Conservation (phyloP, 2,329 filamentous ascomycete genomes). For the Lecanicillium sp. region DNA sequence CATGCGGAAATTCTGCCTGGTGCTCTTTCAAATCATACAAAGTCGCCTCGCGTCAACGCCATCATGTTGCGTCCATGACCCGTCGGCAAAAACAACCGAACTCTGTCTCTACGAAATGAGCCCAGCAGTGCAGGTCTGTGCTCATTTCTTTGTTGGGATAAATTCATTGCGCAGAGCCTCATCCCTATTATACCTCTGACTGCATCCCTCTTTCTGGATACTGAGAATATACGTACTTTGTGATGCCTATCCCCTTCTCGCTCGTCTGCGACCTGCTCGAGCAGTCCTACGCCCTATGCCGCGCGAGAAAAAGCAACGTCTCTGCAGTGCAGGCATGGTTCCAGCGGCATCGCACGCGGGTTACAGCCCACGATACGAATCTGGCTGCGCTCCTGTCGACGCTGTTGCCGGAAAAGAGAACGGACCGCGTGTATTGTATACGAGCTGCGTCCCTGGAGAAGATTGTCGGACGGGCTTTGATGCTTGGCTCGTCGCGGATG, state of each 20-base stretch:
- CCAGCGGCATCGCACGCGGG: slow-evolving; percentile 43
- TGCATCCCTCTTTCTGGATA: not conserved
- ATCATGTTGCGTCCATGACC: too few relatives aligned
- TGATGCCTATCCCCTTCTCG: slow-evolving; percentile 52
- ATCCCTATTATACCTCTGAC: not conserved
- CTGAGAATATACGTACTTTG: not conserved
- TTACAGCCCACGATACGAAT: slow-evolving; percentile 50
- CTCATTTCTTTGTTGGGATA: too few relatives aligned
- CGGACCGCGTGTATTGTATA: slow-evolving; percentile 70
- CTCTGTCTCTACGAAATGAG: too few relatives aligned
- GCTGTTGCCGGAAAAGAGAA: slow-evolving; percentile 65
- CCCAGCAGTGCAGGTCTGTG: too few relatives aligned
- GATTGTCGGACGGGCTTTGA: slow-evolving; percentile 59
- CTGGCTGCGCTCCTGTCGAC: slow-evolving; percentile 62
- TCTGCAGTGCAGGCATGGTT: slow-evolving; percentile 59
- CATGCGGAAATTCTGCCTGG: too few relatives aligned
- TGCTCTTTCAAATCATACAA: too few relatives aligned
- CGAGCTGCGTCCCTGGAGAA: slow-evolving; percentile 53
- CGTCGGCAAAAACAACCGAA: too few relatives aligned
- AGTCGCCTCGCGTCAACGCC: too few relatives aligned
- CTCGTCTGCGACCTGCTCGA: slow-evolving; percentile 68
- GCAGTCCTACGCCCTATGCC: slow-evolving; percentile 43
- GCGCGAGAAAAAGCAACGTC: slow-evolving; percentile 22
- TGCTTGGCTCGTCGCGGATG: slow-evolving; percentile 53
- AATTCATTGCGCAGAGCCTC: not conserved